A percentile compares a stretch with the other conserved stretches of the same genome.
phyloP scores from a whole-genome alignment of 2,329 filamentous ascomycete genomes.

The Penicillium sclerotigenum region DNA sequence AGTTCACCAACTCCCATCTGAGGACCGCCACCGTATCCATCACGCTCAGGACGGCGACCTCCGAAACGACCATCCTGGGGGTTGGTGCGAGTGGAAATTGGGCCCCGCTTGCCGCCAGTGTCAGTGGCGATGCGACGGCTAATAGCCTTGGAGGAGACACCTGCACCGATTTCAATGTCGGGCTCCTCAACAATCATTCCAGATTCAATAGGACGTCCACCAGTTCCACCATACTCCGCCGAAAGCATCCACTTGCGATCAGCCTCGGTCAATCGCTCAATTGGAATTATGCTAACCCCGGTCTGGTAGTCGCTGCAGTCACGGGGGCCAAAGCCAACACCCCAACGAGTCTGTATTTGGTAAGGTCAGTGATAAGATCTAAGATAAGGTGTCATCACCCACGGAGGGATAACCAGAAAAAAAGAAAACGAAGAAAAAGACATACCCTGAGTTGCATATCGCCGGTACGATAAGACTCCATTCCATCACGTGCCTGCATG shows the following conservation, averaged over 20 bases:
- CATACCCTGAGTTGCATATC: slow-evolving; percentile 71
- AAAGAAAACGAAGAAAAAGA: not conserved
- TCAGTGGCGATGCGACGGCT: slow-evolving; percentile 52
- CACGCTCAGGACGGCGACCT: slow-evolving; percentile 33
- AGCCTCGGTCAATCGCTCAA: slow-evolving; percentile 87
- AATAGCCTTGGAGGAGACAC: slow-evolving; percentile 83
- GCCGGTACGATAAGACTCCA: slow-evolving; percentile 73
- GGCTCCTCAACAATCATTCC: slow-evolving; percentile 94
- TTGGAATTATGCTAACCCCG: slow-evolving; percentile 89
- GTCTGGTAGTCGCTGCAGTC: slow-evolving; percentile 96
- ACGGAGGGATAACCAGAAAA: not conserved
- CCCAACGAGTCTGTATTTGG: slow-evolving; percentile 75
- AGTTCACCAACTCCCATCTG: slow-evolving; percentile 21
- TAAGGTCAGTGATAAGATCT: not conserved
- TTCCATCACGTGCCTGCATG: slow-evolving; percentile 75
- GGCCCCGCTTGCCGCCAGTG: slow-evolving; percentile 49
- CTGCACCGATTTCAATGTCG: slow-evolving; percentile 96
- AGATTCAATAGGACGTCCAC: slow-evolving; percentile 72
- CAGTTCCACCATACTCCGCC: slow-evolving; percentile 89
- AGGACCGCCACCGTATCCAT: slow-evolving; percentile 27
- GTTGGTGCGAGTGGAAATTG: slow-evolving; percentile 44
- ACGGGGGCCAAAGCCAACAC: slow-evolving; percentile 91
- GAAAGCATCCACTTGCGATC: slow-evolving; percentile 97
- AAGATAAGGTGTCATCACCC: not conserved
- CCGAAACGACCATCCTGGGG: slow-evolving; percentile 23